Conservation (phyloP, 805 yeast genomes). For the Metschnikowia proteae region DNA sequence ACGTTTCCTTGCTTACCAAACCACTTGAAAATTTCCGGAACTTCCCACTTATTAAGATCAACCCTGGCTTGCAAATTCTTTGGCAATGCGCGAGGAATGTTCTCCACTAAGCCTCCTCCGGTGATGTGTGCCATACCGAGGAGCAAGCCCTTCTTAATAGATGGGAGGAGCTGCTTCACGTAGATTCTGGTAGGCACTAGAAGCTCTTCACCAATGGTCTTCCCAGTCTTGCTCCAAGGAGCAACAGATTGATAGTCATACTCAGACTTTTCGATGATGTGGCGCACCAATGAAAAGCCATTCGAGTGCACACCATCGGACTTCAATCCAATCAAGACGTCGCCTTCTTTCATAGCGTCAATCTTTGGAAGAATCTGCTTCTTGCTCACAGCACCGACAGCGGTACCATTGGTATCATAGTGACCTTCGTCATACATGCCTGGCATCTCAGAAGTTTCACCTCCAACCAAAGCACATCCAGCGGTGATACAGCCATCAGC, state of each 20-base stretch:
- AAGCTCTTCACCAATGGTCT: constrained; percentile 80
- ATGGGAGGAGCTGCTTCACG: constrained; percentile 82
- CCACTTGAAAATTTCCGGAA: constrained; percentile 92
- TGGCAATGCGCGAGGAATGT: constrained; percentile 93
- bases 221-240: constrained; percentile 70
- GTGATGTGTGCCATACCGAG: constrained; percentile 95
- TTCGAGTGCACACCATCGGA: constrained; percentile 96
- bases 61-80: constrained; percentile 70
- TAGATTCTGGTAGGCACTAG: constrained; percentile 90
- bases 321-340: constrained; percentile 78
- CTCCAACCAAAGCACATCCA: constrained; percentile 98
- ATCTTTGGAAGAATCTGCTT: constrained; percentile 68
- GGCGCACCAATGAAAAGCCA: constrained; percentile 93
- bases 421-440: constrained; percentile 95
- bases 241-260: constrained; percentile 68
- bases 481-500: constrained; percentile 94
- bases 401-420: constrained; percentile 97
- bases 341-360: constrained; percentile 68
- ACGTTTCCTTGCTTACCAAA: constrained; percentile 88
- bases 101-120: constrained; percentile 97
- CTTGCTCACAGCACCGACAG: constrained; percentile 92
- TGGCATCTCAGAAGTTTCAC: constrained; percentile 99
- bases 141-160: constrained; percentile 61
- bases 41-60: constrained; percentile 76
- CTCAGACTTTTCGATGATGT: constrained; percentile 77